Conservation (phyloP, 192 early-diverging fungal species). For the Mortierella claussenii region DNA sequence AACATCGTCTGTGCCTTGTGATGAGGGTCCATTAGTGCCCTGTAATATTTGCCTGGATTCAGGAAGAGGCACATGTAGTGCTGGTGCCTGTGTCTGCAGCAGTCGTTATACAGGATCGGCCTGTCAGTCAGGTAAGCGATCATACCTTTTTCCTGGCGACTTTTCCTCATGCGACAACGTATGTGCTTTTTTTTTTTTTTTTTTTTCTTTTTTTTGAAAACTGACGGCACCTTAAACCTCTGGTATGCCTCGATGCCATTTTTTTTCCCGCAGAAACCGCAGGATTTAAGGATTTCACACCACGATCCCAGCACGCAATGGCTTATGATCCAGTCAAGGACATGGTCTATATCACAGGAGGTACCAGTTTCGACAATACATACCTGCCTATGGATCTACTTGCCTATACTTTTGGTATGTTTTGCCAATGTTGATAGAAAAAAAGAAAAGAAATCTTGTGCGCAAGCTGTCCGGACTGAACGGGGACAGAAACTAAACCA, state of each 20-base stretch:
- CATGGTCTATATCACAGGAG: slow-evolving; percentile 46
- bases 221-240: too few species aligned
- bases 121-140: slow-evolving; percentile 43
- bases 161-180: too few species aligned
- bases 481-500: too few species aligned
- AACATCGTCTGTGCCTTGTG: background rate
- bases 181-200: too few species aligned
- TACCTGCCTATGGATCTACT: slow-evolving; percentile 5
- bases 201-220: too few species aligned
- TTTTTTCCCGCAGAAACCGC: slow-evolving; percentile 21
- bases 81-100: slow-evolving; percentile 21
- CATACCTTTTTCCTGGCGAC: too few species aligned
- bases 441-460: too few species aligned
- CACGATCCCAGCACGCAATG: slow-evolving; percentile 43
- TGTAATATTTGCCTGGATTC: slow-evolving; percentile 24
- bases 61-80: slow-evolving; percentile 31
- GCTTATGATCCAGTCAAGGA: slow-evolving; percentile 48
- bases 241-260: too few species aligned
- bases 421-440: too few species aligned
- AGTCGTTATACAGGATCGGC: slow-evolving; percentile 14
- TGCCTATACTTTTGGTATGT: slow-evolving; percentile 31
- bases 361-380: slow-evolving; percentile 5
- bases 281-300: slow-evolving; percentile 28
- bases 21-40: too few species aligned
- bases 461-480: too few species aligned